These are phyloP conservation scores for Rachicladosporium sp. DNA, from an alignment of 2,329 filamentous ascomycete species.

Conservation along the genomic window DNA sequence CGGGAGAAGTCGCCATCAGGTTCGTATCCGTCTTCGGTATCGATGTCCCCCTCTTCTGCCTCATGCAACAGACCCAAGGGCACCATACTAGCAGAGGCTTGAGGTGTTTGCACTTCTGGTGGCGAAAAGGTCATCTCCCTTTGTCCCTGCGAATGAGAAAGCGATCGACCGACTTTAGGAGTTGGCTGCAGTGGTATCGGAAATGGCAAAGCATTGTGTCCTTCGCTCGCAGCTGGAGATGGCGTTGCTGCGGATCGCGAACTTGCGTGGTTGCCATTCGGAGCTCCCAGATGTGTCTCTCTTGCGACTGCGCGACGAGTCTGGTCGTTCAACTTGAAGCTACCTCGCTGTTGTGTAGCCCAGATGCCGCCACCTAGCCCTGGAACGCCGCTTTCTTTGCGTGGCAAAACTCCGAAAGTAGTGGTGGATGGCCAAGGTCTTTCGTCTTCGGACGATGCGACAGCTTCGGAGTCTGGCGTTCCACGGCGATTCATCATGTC, in stretches of 20 bases:
- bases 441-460: constrained; percentile 92
- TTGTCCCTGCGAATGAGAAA: constrained; percentile 68
- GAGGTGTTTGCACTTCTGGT: too few species aligned
- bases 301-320: constrained; percentile 13
- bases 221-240: constrained; percentile 24
- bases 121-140: constrained; percentile 10
- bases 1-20: too few species aligned
- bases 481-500: constrained; percentile 48
- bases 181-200: constrained; percentile 80
- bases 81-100: too few species aligned
- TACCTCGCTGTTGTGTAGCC: constrained; percentile 17
- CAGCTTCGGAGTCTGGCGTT: constrained; percentile 85
- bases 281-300: constrained; percentile 38
- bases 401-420: constrained; percentile 34
- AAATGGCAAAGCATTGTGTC: constrained; percentile 58
- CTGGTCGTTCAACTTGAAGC: constrained; percentile 22
- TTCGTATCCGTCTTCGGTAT: not conserved
- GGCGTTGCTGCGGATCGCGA: constrained; percentile 24
- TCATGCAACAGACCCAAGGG: constrained; percentile 5
- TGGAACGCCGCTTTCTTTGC: constrained; percentile 23
- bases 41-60: constrained; percentile 3
- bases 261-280: constrained; percentile 5
- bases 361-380: constrained; percentile 30
- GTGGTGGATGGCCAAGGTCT: constrained; percentile 39
- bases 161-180: constrained; percentile 84